Conservation (phyloP, 805 yeast species). For the Sugiyamaella lignohabitans region DNA sequence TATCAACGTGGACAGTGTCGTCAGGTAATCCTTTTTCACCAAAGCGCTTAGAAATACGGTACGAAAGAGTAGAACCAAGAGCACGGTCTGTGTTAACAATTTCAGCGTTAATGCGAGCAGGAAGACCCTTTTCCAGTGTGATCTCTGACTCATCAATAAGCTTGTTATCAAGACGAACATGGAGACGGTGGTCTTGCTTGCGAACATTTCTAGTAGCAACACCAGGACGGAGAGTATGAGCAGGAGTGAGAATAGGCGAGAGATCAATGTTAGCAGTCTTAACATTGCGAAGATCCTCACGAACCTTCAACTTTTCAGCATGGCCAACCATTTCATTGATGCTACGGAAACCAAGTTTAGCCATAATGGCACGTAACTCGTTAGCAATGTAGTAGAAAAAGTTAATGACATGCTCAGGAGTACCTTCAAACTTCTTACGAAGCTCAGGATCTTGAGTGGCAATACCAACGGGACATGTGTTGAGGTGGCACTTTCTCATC, state of each 20-base stretch:
- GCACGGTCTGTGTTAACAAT: slow-evolving; percentile 96
- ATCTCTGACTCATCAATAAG: slow-evolving; percentile 92
- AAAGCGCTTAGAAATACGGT: slow-evolving; percentile 85
- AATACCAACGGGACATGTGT: slow-evolving; percentile 96
- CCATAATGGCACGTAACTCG: slow-evolving; percentile 90
- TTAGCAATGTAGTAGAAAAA: slow-evolving; percentile 93
- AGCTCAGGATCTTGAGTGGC: slow-evolving; percentile 97
- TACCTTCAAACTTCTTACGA: slow-evolving; percentile 87
- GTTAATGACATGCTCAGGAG: slow-evolving; percentile 97
- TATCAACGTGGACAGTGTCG: slow-evolving; percentile 90
- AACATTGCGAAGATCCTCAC: slow-evolving; percentile 78
- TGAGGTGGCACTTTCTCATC: slow-evolving; percentile 91
- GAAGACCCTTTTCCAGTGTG: slow-evolving; percentile 93
- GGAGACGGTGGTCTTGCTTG: slow-evolving; percentile 90
- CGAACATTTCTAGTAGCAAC: slow-evolving; percentile 89
- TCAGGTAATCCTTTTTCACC: slow-evolving; percentile 93
- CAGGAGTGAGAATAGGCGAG: slow-evolving; percentile 93
- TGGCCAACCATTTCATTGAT: slow-evolving; percentile 98
- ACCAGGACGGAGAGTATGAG: slow-evolving; percentile 93
- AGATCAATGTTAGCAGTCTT: slow-evolving; percentile 89
- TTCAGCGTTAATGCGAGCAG: slow-evolving; percentile 87
- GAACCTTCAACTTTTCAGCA: slow-evolving; percentile 80
- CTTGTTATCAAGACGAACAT: slow-evolving; percentile 90
- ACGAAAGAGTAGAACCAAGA: slow-evolving; percentile 88
- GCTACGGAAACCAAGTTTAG: slow-evolving; percentile 89